Base-by-base conservation (phyloP, 1,284 basidiomycete species). In the Abortiporus biennis region DNA sequence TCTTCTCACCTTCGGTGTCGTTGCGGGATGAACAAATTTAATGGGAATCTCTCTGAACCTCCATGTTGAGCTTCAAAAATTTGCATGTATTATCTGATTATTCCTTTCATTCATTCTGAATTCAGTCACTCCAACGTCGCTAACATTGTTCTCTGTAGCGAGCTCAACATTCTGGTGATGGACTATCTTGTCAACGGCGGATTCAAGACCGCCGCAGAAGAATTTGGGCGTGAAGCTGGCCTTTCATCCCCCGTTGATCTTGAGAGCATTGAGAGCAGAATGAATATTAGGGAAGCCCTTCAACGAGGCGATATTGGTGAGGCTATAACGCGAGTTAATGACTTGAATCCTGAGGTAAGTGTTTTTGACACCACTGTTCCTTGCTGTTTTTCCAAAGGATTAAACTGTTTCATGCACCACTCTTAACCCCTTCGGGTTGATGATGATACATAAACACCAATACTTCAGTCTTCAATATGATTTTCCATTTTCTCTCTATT, bases 371-470 rank as follows among this genome's bases (percentile, higher is more conserved):
- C 27, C n/a, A 8, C 27, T 46, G 33, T 47, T 42, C 31, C 21
- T 44, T 51, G 19, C 36, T 24, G 24, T 24, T 32, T 30, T 43
- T 46, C 45, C 57, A 71, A 61, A 87, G 65, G 91, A 94, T 94
- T 92, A 84, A 74, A 87, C 57, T 56, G 64, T 78, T 85, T 90
- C 92, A 96, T 97, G 94, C 94, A 98, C 94, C 94, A 97, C 93
- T 87, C 94, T 82, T 75, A 97, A 85, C 72, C 80, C 74, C 58
- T 59, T 59, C 53, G 36, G 64, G 80, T 75, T 78, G 68, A 63
- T 87, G 87, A 84, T 81, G 87, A 89, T 63, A 80, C 59, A 64
- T 53, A 63, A 66, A 77, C 65, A 76, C 71, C 72, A 78, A 80
- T 82, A 82, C 83, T 88, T 87, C 85, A 87, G 85, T 89, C 84